phyloP scores from a whole-genome alignment of 2,329 filamentous ascomycete species.

The Hypoxylon sp. region DNA sequence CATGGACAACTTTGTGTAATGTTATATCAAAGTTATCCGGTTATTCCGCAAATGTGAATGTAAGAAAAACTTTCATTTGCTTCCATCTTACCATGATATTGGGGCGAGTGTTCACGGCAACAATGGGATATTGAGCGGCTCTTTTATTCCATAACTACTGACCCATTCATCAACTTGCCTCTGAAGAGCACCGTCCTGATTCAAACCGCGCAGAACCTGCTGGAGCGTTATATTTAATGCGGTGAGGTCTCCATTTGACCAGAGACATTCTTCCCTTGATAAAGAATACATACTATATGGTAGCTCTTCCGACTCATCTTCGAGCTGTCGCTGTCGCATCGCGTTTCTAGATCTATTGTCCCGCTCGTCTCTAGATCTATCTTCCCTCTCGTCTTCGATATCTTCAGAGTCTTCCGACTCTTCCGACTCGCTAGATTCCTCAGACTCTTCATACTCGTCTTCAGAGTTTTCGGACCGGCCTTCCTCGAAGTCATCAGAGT shows the following conservation, averaged over 20 bases:
- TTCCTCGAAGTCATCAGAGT: too few relatives aligned
- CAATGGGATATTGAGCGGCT: not conserved
- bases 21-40: not conserved
- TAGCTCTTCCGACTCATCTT: not conserved
- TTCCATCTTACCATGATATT: not conserved
- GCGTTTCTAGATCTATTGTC: too few relatives aligned
- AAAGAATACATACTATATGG: too few relatives aligned
- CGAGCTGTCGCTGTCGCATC: too few relatives aligned
- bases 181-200: not conserved
- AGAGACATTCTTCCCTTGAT: too few relatives aligned
- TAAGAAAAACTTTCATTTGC: not conserved
- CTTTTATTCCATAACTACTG: too few relatives aligned
- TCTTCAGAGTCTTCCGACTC: too few relatives aligned
- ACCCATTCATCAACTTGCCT: not conserved
- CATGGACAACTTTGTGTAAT: not conserved
- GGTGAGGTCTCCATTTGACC: not conserved
- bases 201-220: not conserved
- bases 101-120: not conserved
- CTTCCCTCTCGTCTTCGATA: too few relatives aligned
- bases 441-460: not conserved
- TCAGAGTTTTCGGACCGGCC: not conserved
- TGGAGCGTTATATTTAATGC: not conserved
- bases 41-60: not conserved
- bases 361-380: too few relatives aligned
- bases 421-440: too few relatives aligned